Evolutionary conservation across 2,329 filamentous ascomycete genomes (phyloP).

Genomic region (Ophiocordyceps camponoti-saundersi): DNA sequence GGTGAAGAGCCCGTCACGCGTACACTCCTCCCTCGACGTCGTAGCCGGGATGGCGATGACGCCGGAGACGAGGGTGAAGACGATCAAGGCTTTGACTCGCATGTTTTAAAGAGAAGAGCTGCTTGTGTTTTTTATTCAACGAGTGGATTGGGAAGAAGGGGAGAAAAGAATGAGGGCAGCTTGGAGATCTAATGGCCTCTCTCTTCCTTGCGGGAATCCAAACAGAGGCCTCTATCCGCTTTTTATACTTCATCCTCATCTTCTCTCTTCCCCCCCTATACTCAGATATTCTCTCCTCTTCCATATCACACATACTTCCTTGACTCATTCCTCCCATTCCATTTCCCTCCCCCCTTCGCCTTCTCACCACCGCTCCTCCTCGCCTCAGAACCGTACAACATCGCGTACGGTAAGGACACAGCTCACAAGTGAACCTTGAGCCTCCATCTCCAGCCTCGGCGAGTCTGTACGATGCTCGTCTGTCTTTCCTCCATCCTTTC

Average conservation of each 20-base stretch:
- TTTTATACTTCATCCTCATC: neutral
- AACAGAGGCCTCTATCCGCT: neutral
- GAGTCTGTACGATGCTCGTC: neutral
- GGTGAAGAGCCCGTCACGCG: constrained; percentile 12
- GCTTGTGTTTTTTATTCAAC: too few relatives aligned
- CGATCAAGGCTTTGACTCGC: neutral
- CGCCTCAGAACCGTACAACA: neutral
- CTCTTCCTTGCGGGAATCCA: neutral
- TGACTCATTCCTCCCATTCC: neutral
- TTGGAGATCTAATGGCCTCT: neutral
- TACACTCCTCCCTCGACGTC: constrained; percentile 5
- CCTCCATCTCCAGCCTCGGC: neutral
- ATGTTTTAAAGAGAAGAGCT: neutral
- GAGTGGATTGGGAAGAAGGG: too few relatives aligned
- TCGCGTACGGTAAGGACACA: neutral
- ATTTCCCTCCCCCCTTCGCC: neutral
- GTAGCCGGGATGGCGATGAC: constrained; percentile 2
- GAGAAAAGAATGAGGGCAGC: neutral
- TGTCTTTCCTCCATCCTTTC: neutral
- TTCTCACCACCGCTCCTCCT: neutral
- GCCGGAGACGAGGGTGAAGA: neutral
- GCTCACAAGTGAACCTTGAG: neutral
- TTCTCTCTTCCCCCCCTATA: neutral
- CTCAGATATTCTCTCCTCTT: too few relatives aligned
- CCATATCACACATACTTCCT: too few relatives aligned